Evolutionary conservation across 176 grass and related monocot species (phyloP), one percentile per base, ranked within the genome.

Genomic region (Avena sativa): DNA sequence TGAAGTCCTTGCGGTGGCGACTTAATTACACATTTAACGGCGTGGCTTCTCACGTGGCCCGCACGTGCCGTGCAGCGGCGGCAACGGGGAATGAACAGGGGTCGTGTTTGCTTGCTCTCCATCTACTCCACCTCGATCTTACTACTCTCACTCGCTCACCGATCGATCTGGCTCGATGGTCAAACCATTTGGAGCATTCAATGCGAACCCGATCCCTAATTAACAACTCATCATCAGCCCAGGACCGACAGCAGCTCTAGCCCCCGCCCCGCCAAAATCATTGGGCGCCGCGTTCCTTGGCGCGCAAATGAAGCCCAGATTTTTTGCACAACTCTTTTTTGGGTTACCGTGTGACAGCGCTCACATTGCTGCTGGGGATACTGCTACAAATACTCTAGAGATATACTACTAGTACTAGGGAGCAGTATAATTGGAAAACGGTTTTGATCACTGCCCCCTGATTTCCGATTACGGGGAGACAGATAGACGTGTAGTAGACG

Each of bases 71-170:
- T 5, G 25, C 26, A 77, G 15, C 36, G 34, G 16, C 67, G 36
- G 67, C 67, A 43, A 20, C 67, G 68, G 50, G 50, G 74, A 77
- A 77, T 77, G 28, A 76, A 9, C 73, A 74, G 44, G 71, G 5
- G 14, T 14, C 12, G 21, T 12, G 21, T 52, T 51, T 47, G 20
- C 70, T 51, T 44, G 36, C 68, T n/a, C 36, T 12, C 43, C 21
- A 50, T 51, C 61, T 64, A 63, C 20, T 60, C 12, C 3, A 66
- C 46, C 44, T 75, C 12, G 1, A 16, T 48, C 46, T 9, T 48
- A 48, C 46, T 48, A 48, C 8, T 48, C 46, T 43, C 46, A 48
- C 9, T 48, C 8, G 46, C 46, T 48, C 46, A 48, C 8, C 9
- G 8, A 48, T 8, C 46, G 46, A 48, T 48, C 46, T 48, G 46